Evolutionary conservation across 2,329 filamentous ascomycete genomes (phyloP), one percentile per base, ranked within the genome.

Genomic region (Neonectria faginata): DNA sequence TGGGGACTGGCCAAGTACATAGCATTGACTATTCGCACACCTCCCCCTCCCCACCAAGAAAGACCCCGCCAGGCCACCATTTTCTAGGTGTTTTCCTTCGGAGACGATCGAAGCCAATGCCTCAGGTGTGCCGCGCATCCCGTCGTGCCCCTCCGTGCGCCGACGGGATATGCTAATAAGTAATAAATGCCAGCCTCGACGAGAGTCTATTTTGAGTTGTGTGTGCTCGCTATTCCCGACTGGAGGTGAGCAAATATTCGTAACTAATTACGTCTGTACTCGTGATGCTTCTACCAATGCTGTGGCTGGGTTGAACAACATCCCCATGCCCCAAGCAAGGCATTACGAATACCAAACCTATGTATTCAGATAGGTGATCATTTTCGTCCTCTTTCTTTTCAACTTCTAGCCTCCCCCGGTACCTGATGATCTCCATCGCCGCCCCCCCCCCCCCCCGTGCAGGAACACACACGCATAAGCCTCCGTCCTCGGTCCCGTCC

Each of bases 81-180:
- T 50, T 50, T 31, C 16, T n/a, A 31, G n/a, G 14, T n/a, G 16
- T 16, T 39, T 39, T 39, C 12, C 16, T 29, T 29, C 47, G 44
- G 45, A 29, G 45, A 48, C 16, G 45, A 48, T 48, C 45, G 25
- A 44, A 22, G 22, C 18, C 42, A 44, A 29, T 48, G 25, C 45
- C 45, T 48, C 45, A 29, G 25, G 45, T 48, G 11, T 9, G 16
- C 18, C 31, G 47, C 47, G 47, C 18, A 50, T 50, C 45, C 25
- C 45, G 25, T 31, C 25, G 9, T 18, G 14, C 16, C 14, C 16
- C 47, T 50, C 36, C 36, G 36, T n/a, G 16, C 36, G 36, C 36
- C 5, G 36, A 39, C 36, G 36, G 33, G 14, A 39, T 39, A 39
- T 39, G 14, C 14, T n/a, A n/a, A 25, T 8, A n/a, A 25, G 6